Percentiles rank a stretch among this genome's conserved stretches.
Conservation (phyloP, 2,329 filamentous ascomycete genomes). For the Fusarium subtropicale region DNA sequence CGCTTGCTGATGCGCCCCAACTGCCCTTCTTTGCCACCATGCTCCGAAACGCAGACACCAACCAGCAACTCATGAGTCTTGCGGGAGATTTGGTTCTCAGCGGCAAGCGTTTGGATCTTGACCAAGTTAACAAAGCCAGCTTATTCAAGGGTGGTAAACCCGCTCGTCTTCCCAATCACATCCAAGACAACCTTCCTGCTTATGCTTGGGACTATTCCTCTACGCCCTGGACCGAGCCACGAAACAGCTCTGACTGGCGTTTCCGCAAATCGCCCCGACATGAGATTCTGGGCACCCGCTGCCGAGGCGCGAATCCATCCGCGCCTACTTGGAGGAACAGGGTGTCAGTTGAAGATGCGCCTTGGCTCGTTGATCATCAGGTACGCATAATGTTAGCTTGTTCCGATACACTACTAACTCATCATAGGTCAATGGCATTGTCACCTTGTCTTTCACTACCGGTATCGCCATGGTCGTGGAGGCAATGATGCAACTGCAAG, state of each 20-base stretch:
- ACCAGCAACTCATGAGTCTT: conserved; percentile 37
- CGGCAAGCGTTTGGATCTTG: conserved; percentile 33
- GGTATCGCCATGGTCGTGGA: conserved; percentile 44
- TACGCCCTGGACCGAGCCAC: conserved; percentile 40
- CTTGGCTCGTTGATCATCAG: conserved; percentile 45
- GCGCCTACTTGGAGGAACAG: conserved; percentile 44
- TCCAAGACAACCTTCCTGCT: conserved; percentile 39
- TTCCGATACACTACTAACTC: conserved; percentile 1
- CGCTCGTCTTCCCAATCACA: conserved; percentile 34
- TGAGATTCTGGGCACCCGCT: conserved; percentile 42
- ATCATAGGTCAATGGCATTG: conserved; percentile 39
- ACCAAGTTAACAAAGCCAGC: conserved; percentile 32
- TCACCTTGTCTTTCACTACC: conserved; percentile 42
- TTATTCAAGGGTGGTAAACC: conserved; percentile 17
- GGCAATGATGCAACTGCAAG: conserved; percentile 42
- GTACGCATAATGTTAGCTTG: conserved; percentile 3
- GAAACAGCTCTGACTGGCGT: conserved; percentile 42
- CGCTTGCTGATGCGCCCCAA: conserved; percentile 20
- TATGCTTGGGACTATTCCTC: conserved; percentile 45
- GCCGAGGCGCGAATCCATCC: conserved; percentile 42
- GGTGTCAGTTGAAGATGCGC: conserved; percentile 43
- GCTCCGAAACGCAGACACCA: conserved; percentile 41
- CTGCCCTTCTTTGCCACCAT: conserved; percentile 39
- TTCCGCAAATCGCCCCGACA: conserved; percentile 40
- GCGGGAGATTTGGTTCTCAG: conserved; percentile 35